Evolutionary conservation across 1,284 basidiomycete genomes (phyloP).

Genomic region (Trichosporon coremiiforme): DNA sequence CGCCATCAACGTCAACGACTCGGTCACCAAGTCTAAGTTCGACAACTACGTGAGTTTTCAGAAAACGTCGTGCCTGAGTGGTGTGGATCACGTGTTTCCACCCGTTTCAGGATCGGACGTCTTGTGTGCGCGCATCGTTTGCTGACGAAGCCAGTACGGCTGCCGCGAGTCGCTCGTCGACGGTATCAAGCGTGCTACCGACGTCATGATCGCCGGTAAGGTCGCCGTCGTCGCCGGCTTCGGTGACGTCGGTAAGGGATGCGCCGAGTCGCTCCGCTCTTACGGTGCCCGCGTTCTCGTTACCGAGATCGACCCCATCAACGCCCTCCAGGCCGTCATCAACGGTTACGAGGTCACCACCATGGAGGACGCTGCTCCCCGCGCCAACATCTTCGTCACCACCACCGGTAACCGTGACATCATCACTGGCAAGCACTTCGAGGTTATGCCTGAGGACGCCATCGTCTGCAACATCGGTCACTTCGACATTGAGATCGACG

Average conservation of each 20-base stretch:
- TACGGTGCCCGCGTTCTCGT: constrained; percentile 96
- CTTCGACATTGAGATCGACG: constrained; percentile 98
- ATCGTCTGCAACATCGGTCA: constrained; percentile 94
- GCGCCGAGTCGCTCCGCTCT: constrained; percentile 93
- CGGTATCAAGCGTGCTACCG: constrained; percentile 99
- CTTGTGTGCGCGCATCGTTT: background rate
- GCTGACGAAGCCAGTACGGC: constrained; percentile 74
- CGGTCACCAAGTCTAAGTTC: constrained; percentile 99
- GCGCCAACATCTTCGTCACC: constrained; percentile 93
- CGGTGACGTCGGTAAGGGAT: constrained; percentile 99
- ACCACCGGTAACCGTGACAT: constrained; percentile 99
- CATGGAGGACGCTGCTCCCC: constrained; percentile 93
- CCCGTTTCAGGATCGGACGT: background rate
- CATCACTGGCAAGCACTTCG: constrained; percentile 90
- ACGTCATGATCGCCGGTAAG: constrained; percentile 99
- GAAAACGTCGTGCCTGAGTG: background rate
- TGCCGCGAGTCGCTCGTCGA: constrained; percentile 99
- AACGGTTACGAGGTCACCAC: constrained; percentile 98
- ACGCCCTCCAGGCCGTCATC: constrained; percentile 99
- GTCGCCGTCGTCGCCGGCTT: constrained; percentile 98
- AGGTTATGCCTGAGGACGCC: constrained; percentile 94
- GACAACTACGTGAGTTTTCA: constrained; percentile 60
- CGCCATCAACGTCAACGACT: constrained; percentile 99
- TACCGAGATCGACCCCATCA: constrained; percentile 99
- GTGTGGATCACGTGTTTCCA: background rate